A percentile compares a stretch with the other conserved stretches of the same genome.
Conservation (phyloP, 2,329 filamentous ascomycete genomes). For the Clonostachys rhizophaga region DNA sequence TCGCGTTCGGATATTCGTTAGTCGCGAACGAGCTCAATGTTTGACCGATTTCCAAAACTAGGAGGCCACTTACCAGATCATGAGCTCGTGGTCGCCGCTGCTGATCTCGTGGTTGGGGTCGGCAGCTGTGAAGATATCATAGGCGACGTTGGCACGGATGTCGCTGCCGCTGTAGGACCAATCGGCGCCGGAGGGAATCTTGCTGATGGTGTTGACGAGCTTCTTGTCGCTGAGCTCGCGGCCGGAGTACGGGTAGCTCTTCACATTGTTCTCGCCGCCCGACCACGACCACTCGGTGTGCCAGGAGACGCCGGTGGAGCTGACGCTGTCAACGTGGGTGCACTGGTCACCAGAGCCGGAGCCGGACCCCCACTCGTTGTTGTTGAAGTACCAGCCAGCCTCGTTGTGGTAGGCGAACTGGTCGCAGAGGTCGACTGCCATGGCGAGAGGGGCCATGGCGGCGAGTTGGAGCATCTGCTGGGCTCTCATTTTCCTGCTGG, state of each 20-base stretch:
- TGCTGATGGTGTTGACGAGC: slow-evolving; percentile 20
- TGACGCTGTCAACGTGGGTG: slow-evolving; percentile 26
- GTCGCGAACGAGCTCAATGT: neutral
- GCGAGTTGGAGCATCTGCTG: slow-evolving; percentile 1
- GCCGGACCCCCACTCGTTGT: slow-evolving; percentile 31
- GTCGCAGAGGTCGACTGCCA: slow-evolving; percentile 12
- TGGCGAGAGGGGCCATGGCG: slow-evolving; percentile 4
- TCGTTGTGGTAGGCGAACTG: slow-evolving; percentile 13
- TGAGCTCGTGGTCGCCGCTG: slow-evolving; percentile 52
- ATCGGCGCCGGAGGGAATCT: slow-evolving; percentile 22
- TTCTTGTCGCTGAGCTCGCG: slow-evolving; percentile 12
- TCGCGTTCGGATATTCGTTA: neutral
- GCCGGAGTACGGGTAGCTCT: slow-evolving; percentile 27
- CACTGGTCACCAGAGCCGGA: slow-evolving; percentile 29
- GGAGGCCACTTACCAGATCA: slow-evolving; percentile 43
- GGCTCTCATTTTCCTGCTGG: too few relatives aligned
- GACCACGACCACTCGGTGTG: slow-evolving; percentile 32
- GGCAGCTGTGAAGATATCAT: slow-evolving; percentile 51
- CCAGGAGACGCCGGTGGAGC: slow-evolving; percentile 26
- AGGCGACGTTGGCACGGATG: slow-evolving; percentile 49
- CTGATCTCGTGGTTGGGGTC: slow-evolving; percentile 26
- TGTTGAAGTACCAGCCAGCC: slow-evolving; percentile 21
- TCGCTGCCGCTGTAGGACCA: slow-evolving; percentile 22
- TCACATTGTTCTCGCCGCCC: slow-evolving; percentile 28
- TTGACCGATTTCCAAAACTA: neutral